A percentile compares a stretch with the other conserved stretches of the same genome.
These are phyloP conservation scores for Exophiala xenobiotica DNA, from an alignment of 2,329 filamentous ascomycete genomes.

Conservation along the genomic window DNA sequence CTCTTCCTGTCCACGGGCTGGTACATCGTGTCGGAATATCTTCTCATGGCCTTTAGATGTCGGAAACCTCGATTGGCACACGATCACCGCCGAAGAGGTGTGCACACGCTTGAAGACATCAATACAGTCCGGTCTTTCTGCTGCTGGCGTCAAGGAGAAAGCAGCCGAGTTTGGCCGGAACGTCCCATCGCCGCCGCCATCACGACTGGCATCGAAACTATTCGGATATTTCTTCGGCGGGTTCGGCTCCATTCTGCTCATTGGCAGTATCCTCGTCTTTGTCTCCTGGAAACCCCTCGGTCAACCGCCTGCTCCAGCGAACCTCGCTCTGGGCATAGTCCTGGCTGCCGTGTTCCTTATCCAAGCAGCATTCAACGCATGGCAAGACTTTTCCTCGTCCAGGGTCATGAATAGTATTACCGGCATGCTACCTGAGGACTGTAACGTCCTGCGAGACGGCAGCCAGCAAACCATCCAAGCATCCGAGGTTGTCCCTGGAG, in stretches of 20 bases:
- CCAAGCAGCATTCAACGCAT: conserved; percentile 68
- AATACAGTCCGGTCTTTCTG: conserved; percentile 58
- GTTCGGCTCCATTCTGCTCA: conserved; percentile 69
- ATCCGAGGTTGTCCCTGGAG: conserved; percentile 67
- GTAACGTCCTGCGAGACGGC: conserved; percentile 63
- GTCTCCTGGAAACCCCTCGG: conserved; percentile 75
- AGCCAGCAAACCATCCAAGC: conserved; percentile 51
- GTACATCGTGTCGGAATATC: too few species aligned
- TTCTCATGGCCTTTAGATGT: conserved; percentile 49
- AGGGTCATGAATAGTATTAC: conserved; percentile 78
- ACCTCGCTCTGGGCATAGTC: conserved; percentile 71
- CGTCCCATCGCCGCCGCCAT: conserved; percentile 64
- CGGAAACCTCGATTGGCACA: conserved; percentile 68
- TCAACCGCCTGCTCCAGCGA: conserved; percentile 67
- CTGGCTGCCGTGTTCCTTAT: conserved; percentile 68
- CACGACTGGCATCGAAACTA: conserved; percentile 57
- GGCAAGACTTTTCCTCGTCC: conserved; percentile 73
- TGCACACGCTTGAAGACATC: conserved; percentile 60
- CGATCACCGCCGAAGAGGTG: conserved; percentile 58
- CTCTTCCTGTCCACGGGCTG: too few species aligned
- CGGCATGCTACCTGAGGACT: conserved; percentile 74
- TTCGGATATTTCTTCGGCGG: conserved; percentile 74
- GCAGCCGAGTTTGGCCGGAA: conserved; percentile 65
- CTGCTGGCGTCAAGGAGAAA: conserved; percentile 56
- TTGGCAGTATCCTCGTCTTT: conserved; percentile 70